Evolutionary conservation across 805 yeast genomes (phyloP).

Genomic region (Nakazawaea wickerhamii): DNA sequence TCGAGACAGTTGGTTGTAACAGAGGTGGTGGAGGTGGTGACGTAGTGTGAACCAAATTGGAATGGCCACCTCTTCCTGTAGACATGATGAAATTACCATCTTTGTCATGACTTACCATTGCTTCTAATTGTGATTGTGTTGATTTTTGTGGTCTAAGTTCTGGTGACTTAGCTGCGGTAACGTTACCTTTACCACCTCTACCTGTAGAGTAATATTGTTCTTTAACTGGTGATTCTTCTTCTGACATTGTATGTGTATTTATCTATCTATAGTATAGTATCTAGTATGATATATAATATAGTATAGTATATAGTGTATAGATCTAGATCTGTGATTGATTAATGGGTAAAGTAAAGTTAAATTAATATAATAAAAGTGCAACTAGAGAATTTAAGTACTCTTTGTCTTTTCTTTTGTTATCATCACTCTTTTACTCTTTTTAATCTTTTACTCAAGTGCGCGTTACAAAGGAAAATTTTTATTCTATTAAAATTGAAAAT

Average conservation of each 20-base stretch:
- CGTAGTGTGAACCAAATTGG: constrained; percentile 38
- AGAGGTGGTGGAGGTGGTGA: constrained; percentile 38
- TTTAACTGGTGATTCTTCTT: neutral
- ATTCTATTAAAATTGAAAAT: no score
- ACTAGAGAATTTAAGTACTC: no score
- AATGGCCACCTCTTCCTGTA: constrained; percentile 58
- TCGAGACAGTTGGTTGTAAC: constrained; percentile 32
- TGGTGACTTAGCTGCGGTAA: constrained; percentile 17
- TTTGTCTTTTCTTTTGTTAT: no score
- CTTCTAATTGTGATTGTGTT: constrained; percentile 14
- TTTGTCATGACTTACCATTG: constrained; percentile 24
- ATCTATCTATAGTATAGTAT: neutral
- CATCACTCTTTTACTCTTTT: no score
- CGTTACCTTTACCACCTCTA: constrained; percentile 37
- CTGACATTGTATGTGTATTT: neutral
- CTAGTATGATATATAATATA: no score
- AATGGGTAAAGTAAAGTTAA: no score
- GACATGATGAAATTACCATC: constrained; percentile 34
- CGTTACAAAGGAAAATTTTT: no score
- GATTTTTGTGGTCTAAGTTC: constrained; percentile 15
- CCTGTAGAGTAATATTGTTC: constrained; percentile 39
- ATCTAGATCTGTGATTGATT: no score
- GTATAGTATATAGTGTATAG: no score
- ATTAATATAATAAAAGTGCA: no score
- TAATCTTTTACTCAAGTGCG: no score